These are phyloP conservation scores for Protostelium mycophagum DNA, from an alignment of 78 protist species.

Conservation along the genomic window DNA sequence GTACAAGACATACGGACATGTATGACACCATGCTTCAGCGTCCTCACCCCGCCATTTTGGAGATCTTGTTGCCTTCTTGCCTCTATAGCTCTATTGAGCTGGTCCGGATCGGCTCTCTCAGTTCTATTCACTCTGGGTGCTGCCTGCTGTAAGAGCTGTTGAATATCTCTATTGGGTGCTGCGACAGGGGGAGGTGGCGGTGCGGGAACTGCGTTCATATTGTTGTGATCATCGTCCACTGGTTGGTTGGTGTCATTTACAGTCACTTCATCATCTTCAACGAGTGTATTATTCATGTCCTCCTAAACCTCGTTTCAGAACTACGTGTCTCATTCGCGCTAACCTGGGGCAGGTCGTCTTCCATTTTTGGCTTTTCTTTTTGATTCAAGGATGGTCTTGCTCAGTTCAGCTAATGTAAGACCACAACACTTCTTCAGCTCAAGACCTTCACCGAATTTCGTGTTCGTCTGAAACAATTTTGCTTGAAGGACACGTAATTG, in stretches of 20 bases:
- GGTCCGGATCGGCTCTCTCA: no score
- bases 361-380: no score
- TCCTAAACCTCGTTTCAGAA: background rate
- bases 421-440: no score
- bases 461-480: no score
- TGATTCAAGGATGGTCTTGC: no score
- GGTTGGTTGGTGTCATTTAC: no score
- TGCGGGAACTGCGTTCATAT: background rate
- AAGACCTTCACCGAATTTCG: no score
- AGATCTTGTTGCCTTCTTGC: background rate
- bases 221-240: background rate
- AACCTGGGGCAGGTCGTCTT: background rate
- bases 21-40: background rate
- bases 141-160: background rate
- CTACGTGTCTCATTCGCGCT: background rate
- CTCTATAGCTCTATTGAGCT: no score
- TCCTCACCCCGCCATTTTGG: background rate
- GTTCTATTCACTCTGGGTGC: no score
- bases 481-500: no score
- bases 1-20: background rate
- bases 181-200: background rate
- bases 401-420: no score
- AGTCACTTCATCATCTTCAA: background rate
- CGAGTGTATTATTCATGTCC: background rate
- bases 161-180: background rate